Evolutionary conservation across 331 rosid species (phyloP).

Genomic region (Arachis monticola): DNA sequence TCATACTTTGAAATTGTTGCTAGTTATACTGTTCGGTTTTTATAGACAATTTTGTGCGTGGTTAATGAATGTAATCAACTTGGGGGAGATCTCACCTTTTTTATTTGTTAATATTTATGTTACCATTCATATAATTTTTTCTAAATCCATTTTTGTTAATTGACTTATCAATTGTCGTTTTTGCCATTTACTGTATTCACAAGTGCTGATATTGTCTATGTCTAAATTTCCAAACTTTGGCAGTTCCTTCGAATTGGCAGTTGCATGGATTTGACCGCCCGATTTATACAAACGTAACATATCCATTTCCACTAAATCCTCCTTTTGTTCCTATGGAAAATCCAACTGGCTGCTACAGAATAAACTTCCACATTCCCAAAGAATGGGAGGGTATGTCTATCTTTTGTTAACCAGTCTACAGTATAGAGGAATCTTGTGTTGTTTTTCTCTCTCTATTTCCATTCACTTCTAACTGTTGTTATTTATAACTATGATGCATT

Average conservation of each 20-base stretch:
- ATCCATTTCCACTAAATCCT: constrained; percentile 92
- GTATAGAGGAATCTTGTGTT: constrained; percentile 7
- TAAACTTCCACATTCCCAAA: constrained; percentile 67
- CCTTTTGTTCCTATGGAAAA: constrained; percentile 72
- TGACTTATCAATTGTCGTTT: neutral
- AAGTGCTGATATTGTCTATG: constrained; percentile 22
- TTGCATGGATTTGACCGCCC: constrained; percentile 91
- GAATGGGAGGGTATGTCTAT: constrained; percentile 83
- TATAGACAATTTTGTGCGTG: neutral
- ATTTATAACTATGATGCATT: neutral
- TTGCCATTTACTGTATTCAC: neutral
- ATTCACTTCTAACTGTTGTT: neutral
- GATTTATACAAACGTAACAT: constrained; percentile 71
- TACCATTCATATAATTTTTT: neutral
- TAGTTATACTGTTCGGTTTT: neutral
- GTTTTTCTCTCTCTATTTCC: neutral
- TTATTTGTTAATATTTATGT: neutral
- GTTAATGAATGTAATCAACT: neutral
- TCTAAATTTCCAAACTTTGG: constrained; percentile 47
- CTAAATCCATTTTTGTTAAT: constrained; percentile 6
- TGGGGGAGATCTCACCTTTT: neutral
- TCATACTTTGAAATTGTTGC: neutral
- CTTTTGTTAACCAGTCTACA: constrained; percentile 21
- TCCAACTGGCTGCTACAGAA: constrained; percentile 96
- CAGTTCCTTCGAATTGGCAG: constrained; percentile 99